These are phyloP conservation scores for Ceratobasidium sp. DNA, from an alignment of 1,284 basidiomycete species.

Conservation along the genomic window DNA sequence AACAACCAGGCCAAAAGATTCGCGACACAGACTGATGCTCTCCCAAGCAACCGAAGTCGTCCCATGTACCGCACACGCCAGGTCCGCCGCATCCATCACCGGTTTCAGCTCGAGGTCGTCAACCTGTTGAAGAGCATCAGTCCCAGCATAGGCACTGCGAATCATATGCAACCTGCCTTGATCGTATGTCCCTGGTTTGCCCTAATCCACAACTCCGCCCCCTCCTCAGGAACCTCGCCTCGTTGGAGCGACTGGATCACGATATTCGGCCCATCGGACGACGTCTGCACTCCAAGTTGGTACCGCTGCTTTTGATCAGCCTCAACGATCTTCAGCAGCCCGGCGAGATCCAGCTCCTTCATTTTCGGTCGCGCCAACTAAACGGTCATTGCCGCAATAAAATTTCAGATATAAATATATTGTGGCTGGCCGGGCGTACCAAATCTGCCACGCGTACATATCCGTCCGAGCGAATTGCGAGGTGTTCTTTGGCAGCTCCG, in stretches of 20 bases:
- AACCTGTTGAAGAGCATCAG: conserved; percentile 56
- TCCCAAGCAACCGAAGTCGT: conserved; percentile 76
- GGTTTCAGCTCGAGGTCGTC: conserved; percentile 75
- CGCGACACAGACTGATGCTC: conserved; percentile 66
- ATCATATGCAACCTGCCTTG: conserved; percentile 59
- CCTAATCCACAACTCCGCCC: conserved; percentile 78
- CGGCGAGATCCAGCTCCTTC: conserved; percentile 63
- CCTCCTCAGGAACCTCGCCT: conserved; percentile 50
- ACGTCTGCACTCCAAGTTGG: conserved; percentile 67
- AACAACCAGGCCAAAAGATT: background rate
- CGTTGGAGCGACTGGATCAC: conserved; percentile 28
- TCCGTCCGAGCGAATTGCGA: conserved; percentile 81
- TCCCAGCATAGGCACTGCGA: background rate
- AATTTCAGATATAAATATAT: conserved; percentile 18
- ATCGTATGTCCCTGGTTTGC: conserved; percentile 96
- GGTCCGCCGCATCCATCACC: conserved; percentile 67
- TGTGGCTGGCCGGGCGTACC: conserved; percentile 57
- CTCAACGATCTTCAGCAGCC: conserved; percentile 76
- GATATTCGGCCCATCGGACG: conserved; percentile 53
- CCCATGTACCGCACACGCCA: conserved; percentile 83
- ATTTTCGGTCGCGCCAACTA: conserved; percentile 67
- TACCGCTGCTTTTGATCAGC: conserved; percentile 83
- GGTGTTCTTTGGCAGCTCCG: conserved; percentile 78
- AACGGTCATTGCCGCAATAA: conserved; percentile 40
- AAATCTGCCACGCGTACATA: conserved; percentile 79